Conservation (phyloP, 2,329 filamentous ascomycete species). For the Emericellopsis cladophorae region DNA sequence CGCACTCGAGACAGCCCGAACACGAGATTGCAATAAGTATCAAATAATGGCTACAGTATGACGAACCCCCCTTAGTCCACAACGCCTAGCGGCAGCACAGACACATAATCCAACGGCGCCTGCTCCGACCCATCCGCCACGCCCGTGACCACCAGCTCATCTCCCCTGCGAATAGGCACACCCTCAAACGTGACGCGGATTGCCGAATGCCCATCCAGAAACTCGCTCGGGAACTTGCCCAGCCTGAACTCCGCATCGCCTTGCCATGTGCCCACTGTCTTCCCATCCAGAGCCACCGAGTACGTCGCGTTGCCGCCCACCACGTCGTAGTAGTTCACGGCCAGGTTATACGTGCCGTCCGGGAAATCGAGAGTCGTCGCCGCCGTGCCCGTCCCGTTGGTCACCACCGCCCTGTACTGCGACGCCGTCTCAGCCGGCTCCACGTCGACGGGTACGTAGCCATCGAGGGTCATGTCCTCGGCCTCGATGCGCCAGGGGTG, state of each 20-base stretch:
- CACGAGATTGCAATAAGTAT: too few relatives aligned
- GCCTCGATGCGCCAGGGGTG: conserved; percentile 58
- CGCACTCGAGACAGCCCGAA: too few relatives aligned
- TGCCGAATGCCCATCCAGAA: conserved; percentile 53
- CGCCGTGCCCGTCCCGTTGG: conserved; percentile 30
- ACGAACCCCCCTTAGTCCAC: conserved; percentile 32
- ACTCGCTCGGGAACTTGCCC: conserved; percentile 43
- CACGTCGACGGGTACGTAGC: conserved; percentile 41
- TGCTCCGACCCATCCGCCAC: conserved; percentile 46
- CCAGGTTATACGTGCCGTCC: conserved; percentile 47
- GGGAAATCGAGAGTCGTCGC: conserved; percentile 30
- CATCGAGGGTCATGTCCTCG: conserved; percentile 47
- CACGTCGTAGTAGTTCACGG: conserved; percentile 55
- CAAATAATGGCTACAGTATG: neutral
- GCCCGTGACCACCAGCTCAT: conserved; percentile 41
- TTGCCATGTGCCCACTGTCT: conserved; percentile 41
- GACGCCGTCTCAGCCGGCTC: conserved; percentile 49
- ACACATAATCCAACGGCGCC: conserved; percentile 56
- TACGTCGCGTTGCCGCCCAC: conserved; percentile 44
- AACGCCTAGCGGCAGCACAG: conserved; percentile 43
- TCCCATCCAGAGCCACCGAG: conserved; percentile 38
- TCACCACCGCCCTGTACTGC: conserved; percentile 40
- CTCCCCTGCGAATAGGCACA: conserved; percentile 35
- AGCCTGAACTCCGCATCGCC: conserved; percentile 47
- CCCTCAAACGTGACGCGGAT: conserved; percentile 45